Percentiles rank a stretch among this genome's conserved stretches.
Evolutionary conservation across 2,329 filamentous ascomycete species (phyloP).

Genomic region (Fusarium newnesense): DNA sequence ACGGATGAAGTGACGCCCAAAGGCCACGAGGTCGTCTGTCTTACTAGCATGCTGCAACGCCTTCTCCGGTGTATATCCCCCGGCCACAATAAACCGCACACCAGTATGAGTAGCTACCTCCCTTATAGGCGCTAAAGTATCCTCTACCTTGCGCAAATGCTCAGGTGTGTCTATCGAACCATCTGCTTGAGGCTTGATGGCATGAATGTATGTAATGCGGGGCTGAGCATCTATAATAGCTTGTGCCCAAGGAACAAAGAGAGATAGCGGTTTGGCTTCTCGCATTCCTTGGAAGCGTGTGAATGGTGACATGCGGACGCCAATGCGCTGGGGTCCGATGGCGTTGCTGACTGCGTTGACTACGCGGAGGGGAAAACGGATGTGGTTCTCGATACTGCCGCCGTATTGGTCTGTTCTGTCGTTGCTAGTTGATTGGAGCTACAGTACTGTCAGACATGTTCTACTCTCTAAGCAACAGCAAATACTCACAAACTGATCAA

Average conservation of each 20-base stretch:
- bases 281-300: constrained; percentile 70
- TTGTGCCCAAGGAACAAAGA: constrained; percentile 64
- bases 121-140: constrained; percentile 47
- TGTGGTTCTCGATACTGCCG: constrained; percentile 62
- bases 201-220: constrained; percentile 69
- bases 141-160: constrained; percentile 45
- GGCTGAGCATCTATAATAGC: constrained; percentile 63
- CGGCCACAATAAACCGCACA: constrained; percentile 46
- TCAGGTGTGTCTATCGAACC: constrained; percentile 51
- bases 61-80: constrained; percentile 44
- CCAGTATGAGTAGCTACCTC: constrained; percentile 43
- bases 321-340: constrained; percentile 62
- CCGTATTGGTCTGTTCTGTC: constrained; percentile 63
- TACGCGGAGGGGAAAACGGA: constrained; percentile 61
- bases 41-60: constrained; percentile 45
- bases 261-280: constrained; percentile 63
- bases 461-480: accelerated
- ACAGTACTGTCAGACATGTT: background rate
- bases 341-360: constrained; percentile 53
- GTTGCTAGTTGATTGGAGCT: constrained; percentile 58
- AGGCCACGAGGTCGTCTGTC: constrained; percentile 47
- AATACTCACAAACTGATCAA: constrained; percentile 65
- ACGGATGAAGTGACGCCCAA: constrained; percentile 47
- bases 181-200: constrained; percentile 66
- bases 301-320: constrained; percentile 69